These are phyloP conservation scores for Cyclotella baltica DNA, from an alignment of 108 stramenopile species.

Conservation along the genomic window DNA sequence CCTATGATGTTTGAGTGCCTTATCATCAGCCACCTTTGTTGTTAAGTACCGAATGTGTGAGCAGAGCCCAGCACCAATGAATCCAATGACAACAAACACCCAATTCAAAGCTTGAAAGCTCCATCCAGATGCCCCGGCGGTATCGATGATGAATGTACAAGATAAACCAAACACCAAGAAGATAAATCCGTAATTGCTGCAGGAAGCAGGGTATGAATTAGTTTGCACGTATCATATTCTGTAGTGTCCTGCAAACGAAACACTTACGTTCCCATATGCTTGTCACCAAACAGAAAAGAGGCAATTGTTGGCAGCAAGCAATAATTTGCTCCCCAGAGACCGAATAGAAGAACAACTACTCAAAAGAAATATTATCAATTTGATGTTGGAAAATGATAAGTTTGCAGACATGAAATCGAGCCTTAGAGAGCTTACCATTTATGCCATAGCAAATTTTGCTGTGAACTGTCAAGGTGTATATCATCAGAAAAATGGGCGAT, in stretches of 20 bases:
- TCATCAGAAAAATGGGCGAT: constrained; percentile 34
- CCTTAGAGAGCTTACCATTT: background rate
- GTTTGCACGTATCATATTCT: background rate
- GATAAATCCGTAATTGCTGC: constrained; percentile 39
- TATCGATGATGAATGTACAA: constrained; percentile 45
- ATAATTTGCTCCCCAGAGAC: constrained; percentile 52
- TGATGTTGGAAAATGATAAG: too few species aligned
- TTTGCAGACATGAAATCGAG: too few species aligned
- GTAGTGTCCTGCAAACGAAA: background rate
- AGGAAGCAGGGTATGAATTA: background rate
- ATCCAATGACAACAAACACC: constrained; percentile 42
- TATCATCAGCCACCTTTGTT: constrained; percentile 50
- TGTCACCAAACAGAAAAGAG: constrained; percentile 51
- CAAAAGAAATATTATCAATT: constrained; percentile 1
- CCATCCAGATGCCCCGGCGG: constrained; percentile 28
- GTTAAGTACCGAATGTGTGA: constrained; percentile 55
- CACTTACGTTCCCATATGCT: constrained; percentile 45
- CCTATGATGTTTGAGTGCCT: constrained; percentile 52
- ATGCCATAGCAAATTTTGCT: constrained; percentile 45
- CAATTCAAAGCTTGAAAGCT: constrained; percentile 43
- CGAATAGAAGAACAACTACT: constrained; percentile 34
- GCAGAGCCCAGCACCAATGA: constrained; percentile 44
- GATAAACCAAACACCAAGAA: constrained; percentile 50
- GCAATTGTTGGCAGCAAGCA: constrained; percentile 50
- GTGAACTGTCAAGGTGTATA: constrained; percentile 47